Conservation (phyloP, 2,329 filamentous ascomycete genomes). For the Alternaria conjuncta region DNA sequence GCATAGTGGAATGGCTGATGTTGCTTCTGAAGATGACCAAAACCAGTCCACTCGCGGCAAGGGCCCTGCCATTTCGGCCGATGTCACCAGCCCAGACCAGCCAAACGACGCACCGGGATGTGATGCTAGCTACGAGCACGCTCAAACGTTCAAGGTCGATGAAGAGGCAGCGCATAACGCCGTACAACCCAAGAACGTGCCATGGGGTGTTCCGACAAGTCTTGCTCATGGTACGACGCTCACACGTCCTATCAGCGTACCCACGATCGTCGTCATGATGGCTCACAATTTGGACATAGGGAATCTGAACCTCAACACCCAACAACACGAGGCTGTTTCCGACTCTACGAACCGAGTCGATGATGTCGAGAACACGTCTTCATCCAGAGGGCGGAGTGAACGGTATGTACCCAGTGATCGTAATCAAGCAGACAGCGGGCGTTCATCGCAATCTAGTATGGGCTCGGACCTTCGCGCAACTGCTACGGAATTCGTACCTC, state of each 20-base stretch:
- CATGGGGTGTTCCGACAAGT: background rate
- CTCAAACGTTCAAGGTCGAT: background rate
- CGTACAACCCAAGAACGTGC: background rate
- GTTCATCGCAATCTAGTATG: conserved; percentile 22
- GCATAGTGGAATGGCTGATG: too few relatives aligned
- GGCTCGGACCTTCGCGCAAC: conserved; percentile 39
- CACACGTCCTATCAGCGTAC: background rate
- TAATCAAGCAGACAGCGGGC: conserved; percentile 12
- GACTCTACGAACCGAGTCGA: background rate
- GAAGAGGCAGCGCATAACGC: background rate
- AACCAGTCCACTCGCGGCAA: background rate
- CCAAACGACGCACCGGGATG: background rate
- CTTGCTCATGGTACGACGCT: conserved; percentile 22
- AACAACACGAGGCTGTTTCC: background rate
- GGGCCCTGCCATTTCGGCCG: background rate
- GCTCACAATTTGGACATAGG: conserved; percentile 19
- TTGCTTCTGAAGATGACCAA: background rate
- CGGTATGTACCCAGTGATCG: conserved; percentile 7
- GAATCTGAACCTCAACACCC: background rate
- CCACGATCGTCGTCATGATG: conserved; percentile 12
- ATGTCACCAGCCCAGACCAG: background rate
- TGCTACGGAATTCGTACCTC: conserved; percentile 40
- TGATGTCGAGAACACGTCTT: background rate
- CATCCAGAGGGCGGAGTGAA: conserved; percentile 15
- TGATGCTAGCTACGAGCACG: background rate